Base-by-base conservation (phyloP, 2,329 filamentous ascomycete genomes). In the Neoascochyta sp. region DNA sequence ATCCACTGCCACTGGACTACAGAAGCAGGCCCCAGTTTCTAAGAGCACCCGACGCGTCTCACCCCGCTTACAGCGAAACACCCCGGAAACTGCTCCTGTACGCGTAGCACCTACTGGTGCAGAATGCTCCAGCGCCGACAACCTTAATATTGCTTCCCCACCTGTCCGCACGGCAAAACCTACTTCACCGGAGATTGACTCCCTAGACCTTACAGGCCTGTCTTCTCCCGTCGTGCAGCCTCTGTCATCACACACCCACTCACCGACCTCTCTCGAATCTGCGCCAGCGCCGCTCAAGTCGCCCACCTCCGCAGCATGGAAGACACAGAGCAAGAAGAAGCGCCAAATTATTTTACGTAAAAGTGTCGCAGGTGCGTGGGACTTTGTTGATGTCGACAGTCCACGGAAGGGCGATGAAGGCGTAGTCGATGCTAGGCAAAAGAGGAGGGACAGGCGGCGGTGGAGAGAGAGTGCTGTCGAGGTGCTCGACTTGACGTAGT, bases 401-500 rank as follows among this genome's bases (percentile, higher is more conserved):
- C 43, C 37, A 2, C 32, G 21, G 25, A 45, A 36, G 7, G 24
- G 22, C 3, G 34, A 3, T 9, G 36, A 18, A 5, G 28, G 16
- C 0, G 12, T 24, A 7, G 28, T 42, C 12, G 22, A 30, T 14
- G n/a, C n/a, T n/a, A n/a, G n/a, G n/a, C n/a, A n/a, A n/a, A 55
- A 50, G 31, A 53, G 47, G 10, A 56, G 45, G 22, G 47, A 49
- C 34, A 47, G 54, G 32, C 36, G 49, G 23, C 47, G 39, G 29
- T 63, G 60, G 59, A 41, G 59, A 21, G 56, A 60, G 32, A 64
- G 61, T 16, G 52, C 57, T 24, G 47, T 64, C 21, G 57, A 61
- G 30, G 34, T 59, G 22, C 32, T 64, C 30, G 60, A 64, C 44
- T 27, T 64, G 31, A n/a, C n/a, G n/a, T n/a, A 57, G 42, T 15